Base-by-base conservation (phyloP, 352 stramenopile genomes). In the Globisporangium mamillatum region DNA sequence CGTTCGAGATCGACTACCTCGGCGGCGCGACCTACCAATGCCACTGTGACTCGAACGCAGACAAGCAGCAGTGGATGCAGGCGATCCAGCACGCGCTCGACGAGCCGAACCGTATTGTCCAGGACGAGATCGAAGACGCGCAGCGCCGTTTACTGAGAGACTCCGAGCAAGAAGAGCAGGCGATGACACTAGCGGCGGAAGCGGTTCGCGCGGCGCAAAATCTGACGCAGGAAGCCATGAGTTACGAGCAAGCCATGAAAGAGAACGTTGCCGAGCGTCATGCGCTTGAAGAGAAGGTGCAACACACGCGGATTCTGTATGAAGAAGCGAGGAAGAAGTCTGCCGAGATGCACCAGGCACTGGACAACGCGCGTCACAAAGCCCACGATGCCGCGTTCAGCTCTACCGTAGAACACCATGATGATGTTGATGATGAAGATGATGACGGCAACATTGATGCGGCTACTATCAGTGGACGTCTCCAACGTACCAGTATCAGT, bases 61-160 rank as follows among this genome's bases (percentile, higher is more conserved):
- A 75, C 12, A 87, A 91, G 27, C 58, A 77, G 34, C 29, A 81
- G 25, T 94, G 86, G 86, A 67, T 92, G 18, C 57, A 71, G 14
- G 79, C 86, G 8, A 57, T 94, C 24, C 80, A 88, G 52, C 71
- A 89, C 64, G 86, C 81, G 20, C 72, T 94, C 22, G 81, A 90
- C 12, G 86, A 94, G 64, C 86, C 86, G 0, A 71, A 91, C 27
- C 86, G 86, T 2, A 83, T 94, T 56, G 78, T 86, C 0, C 74
- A 89, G 50, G 86, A 94, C 20, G 86, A 94, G 66, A 92, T 94
- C 63, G 76, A 88, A 5, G 82, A 92, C 25, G 81, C 80, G 2
- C 86, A 93, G 65, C 71, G 75, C 3, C 75, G 88, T 29, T 60
- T 94, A 0, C 36, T 76, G 20, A 29, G 68, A 0, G 82, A 92